Percentiles rank a stretch among this genome's conserved stretches.
phyloP scores from a whole-genome alignment of 805 yeast genomes.

The Metschnikowia colocasiae region DNA sequence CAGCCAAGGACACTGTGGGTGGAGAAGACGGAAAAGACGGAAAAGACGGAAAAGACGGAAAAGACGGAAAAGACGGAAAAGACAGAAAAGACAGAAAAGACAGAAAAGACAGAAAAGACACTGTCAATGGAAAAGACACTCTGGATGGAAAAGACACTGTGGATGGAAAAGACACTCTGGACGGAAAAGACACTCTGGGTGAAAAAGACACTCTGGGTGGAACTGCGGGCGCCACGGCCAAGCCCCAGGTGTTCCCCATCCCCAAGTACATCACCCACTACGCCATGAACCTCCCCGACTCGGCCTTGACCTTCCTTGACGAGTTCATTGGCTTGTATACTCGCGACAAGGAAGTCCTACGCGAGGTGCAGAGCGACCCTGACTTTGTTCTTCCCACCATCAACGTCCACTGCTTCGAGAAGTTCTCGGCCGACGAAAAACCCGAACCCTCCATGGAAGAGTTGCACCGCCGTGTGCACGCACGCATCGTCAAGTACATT shows the following conservation, averaged over 20 bases:
- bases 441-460: conserved; percentile 70
- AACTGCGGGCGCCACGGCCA: too few species aligned
- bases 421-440: conserved; percentile 65
- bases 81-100: background rate
- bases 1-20: background rate
- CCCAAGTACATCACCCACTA: conserved; percentile 65
- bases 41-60: too few species aligned
- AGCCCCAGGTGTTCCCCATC: conserved; percentile 24
- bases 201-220: too few species aligned
- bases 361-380: conserved; percentile 33
- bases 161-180: too few species aligned
- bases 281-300: conserved; percentile 95
- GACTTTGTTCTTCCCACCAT: conserved; percentile 65
- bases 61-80: too few species aligned
- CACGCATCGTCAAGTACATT: conserved; percentile 42
- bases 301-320: conserved; percentile 78
- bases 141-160: too few species aligned
- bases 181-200: too few species aligned
- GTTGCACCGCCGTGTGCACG: conserved; percentile 62
- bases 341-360: conserved; percentile 33
- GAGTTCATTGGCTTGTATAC: conserved; percentile 72
- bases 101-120: too few species aligned
- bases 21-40: too few species aligned
- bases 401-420: conserved; percentile 91
- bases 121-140: too few species aligned